These are phyloP conservation scores for Eimeria maxima DNA, from an alignment of 169 alveolate species.

Conservation along the genomic window DNA sequence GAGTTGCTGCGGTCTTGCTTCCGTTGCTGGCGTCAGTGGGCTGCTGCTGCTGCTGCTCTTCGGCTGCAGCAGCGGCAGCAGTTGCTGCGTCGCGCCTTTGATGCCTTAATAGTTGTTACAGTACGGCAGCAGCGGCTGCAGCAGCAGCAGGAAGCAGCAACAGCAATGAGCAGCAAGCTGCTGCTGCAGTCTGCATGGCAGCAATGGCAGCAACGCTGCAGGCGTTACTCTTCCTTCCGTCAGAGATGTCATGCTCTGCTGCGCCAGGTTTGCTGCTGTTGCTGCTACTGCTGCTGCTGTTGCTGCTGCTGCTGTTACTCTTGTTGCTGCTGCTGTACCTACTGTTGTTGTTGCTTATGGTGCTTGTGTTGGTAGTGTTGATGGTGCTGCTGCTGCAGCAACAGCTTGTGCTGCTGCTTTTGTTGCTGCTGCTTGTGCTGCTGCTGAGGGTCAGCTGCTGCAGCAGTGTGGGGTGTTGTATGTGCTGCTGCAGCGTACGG, in stretches of 20 bases:
- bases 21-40: slow-evolving; percentile 26
- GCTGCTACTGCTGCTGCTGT: slow-evolving; percentile 65
- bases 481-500: slow-evolving; percentile 54
- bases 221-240: slow-evolving; percentile 39
- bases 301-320: slow-evolving; percentile 10
- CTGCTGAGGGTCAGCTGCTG: neutral
- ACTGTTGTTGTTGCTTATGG: neutral
- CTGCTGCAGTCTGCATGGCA: slow-evolving; percentile 34
- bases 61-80: slow-evolving; percentile 70
- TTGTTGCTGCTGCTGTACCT: slow-evolving; percentile 1
- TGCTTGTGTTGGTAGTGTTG: neutral
- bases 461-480: neutral
- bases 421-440: slow-evolving; percentile 24
- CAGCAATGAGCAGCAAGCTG: slow-evolving; percentile 26
- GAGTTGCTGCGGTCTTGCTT: slow-evolving; percentile 23
- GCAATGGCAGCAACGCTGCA: slow-evolving; percentile 42
- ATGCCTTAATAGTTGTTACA: neutral
- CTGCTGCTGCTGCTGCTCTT: slow-evolving; percentile 69
- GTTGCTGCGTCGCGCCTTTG: slow-evolving; percentile 22
- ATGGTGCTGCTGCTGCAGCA: neutral
- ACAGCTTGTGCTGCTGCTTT: neutral
- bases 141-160: slow-evolving; percentile 1
- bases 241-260: slow-evolving; percentile 40
- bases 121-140: slow-evolving; percentile 45
- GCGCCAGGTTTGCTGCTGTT: slow-evolving; percentile 20